These are phyloP conservation scores for Neurospora sp. DNA, from an alignment of 495 filamentous ascomycete genomes.

Conservation along the genomic window DNA sequence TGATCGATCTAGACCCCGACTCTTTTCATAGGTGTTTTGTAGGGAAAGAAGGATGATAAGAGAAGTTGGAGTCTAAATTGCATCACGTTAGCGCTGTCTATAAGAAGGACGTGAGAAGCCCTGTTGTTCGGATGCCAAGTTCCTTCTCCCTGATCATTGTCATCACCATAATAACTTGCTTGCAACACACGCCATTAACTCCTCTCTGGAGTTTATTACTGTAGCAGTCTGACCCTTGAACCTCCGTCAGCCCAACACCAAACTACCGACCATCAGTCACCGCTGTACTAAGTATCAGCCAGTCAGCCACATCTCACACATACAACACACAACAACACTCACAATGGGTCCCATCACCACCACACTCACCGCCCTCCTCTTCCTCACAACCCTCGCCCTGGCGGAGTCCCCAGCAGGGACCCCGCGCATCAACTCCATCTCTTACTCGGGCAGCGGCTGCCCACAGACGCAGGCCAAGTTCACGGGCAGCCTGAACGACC, in stretches of 20 bases:
- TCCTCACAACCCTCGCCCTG: constrained; percentile 12
- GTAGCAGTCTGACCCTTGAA: not conserved
- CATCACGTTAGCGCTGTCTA: not conserved
- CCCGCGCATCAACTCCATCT: constrained; percentile 23
- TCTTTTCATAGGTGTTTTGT: not conserved
- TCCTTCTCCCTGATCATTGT: not conserved
- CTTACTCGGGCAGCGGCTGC: constrained; percentile 27
- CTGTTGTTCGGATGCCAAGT: not conserved
- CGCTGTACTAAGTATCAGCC: not conserved
- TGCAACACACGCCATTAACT: too few species aligned
- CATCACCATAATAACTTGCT: not conserved
- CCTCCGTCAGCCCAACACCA: not conserved
- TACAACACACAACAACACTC: not conserved
- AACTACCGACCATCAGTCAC: not conserved
- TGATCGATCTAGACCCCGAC: not conserved
- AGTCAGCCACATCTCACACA: not conserved
- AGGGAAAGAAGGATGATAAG: not conserved
- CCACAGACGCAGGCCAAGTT: constrained; percentile 19
- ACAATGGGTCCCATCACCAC: constrained; percentile 20
- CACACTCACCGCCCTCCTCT: constrained; percentile 14
- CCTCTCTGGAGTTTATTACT: too few species aligned
- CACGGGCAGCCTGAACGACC: constrained; percentile 25
- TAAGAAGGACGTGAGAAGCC: not conserved
- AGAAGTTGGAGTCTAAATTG: not conserved
- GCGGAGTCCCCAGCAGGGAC: constrained; percentile 11